Conservation (phyloP, 495 filamentous ascomycete species). For the Lasiosphaeria miniovina region DNA sequence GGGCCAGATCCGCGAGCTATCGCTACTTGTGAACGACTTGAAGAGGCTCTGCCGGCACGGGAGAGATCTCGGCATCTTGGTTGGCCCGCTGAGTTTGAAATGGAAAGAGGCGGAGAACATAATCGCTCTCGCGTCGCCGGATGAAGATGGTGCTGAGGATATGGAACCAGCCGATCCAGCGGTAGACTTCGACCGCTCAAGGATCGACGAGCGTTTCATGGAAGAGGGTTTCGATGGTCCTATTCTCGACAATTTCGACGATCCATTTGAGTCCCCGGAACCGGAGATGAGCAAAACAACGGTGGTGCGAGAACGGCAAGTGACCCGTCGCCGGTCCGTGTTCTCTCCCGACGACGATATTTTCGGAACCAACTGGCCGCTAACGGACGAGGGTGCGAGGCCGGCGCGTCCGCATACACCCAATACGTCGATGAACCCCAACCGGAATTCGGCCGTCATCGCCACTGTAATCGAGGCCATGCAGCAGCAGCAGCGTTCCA, state of each 20-base stretch:
- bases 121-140: conserved; percentile 77
- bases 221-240: conserved; percentile 53
- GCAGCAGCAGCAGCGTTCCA: conserved; percentile 60
- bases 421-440: conserved; percentile 28
- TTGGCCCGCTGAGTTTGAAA: conserved; percentile 58
- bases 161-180: conserved; percentile 26
- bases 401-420: conserved; percentile 39
- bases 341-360: conserved; percentile 64
- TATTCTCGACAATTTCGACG: conserved; percentile 31
- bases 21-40: conserved; percentile 64
- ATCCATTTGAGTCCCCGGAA: conserved; percentile 35
- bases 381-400: conserved; percentile 30
- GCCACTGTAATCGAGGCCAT: conserved; percentile 72
- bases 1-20: conserved; percentile 81
- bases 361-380: conserved; percentile 52
- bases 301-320: conserved; percentile 41
- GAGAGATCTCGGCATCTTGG: conserved; percentile 60
- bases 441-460: conserved; percentile 62
- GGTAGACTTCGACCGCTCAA: conserved; percentile 28
- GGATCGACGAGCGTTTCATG: conserved; percentile 53
- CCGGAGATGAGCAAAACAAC: conserved; percentile 40
- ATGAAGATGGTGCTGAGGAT: conserved; percentile 59
- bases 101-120: conserved; percentile 90
- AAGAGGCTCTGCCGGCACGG: conserved; percentile 74
- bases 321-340: conserved; percentile 50